Base-by-base conservation (phyloP, 164 flowering plant species). In the Piper betle region DNA sequence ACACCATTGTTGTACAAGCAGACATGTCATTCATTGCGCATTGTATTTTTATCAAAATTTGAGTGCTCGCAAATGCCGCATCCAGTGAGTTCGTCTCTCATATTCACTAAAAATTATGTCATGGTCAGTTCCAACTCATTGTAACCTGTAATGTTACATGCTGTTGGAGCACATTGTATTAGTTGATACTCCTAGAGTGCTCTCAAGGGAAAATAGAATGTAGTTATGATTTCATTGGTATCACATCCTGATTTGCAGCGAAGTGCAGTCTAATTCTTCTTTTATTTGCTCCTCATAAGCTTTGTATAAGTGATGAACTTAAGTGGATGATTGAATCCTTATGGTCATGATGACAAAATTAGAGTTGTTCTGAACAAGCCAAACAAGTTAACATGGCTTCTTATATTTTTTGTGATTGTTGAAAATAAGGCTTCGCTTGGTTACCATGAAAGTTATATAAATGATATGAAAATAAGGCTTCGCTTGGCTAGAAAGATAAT, bases 61-160 rank as follows among this genome's bases (percentile, higher is more conserved):
- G 81, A 94, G 80, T 94, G 99, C 66, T 94, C 99, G 53, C 97
- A 94, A 74, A 85, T 94, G 97, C 93, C 99, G 61, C 93, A 94
- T 79, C 83, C 91, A 52, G 94, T 93, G 60, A 79, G 96, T 76
- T 56, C 37, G 43, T 57, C 37, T 69, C 66, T 55, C 61, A 53
- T 3, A 38, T 37, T 58, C 62, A 52, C 15, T 20, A 19, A 39
- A 53, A 17, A n/a, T 53, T 52, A n/a, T n/a, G 1, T 53, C 63
- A 43, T 59, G 37, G 12, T 4, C 64, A 54, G 33, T 55, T 17
- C 3, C 8, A 43, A 43, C 39, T 55, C 25, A 55, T 39, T 25
- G 20, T 20, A 13, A 5, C 16, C 33, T 25, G 15, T 43, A 43
- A 43, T 74, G 37, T 38, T 11, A 66, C 57, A 72, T 89, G 99